Evolutionary conservation across 2,329 filamentous ascomycete genomes (phyloP).

Genomic region (Neofusicoccum ribis): DNA sequence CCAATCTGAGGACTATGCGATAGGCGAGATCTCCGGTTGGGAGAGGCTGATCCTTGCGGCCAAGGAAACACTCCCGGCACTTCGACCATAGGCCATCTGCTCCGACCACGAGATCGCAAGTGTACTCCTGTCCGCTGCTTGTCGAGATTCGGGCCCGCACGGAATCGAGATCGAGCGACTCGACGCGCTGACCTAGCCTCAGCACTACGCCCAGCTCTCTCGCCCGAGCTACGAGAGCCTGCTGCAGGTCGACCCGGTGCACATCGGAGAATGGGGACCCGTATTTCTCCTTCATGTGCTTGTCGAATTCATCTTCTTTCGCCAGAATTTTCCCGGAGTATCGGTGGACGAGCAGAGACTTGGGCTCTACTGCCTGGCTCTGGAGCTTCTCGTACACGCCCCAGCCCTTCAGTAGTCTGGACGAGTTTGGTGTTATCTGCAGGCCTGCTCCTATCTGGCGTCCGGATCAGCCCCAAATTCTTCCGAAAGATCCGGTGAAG

Average conservation of each 20-base stretch:
- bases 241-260: constrained; percentile 64
- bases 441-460: constrained; percentile 36
- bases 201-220: constrained; percentile 55
- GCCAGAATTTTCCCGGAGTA: constrained; percentile 53
- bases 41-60: constrained; percentile 49
- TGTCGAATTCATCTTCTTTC: constrained; percentile 53
- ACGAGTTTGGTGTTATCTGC: constrained; percentile 42
- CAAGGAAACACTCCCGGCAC: constrained; percentile 53
- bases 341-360: constrained; percentile 52
- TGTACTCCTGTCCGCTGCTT: constrained; percentile 41
- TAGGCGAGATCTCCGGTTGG: constrained; percentile 68
- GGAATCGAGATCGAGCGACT: constrained; percentile 49
- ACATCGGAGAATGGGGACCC: constrained; percentile 59
- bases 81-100: constrained; percentile 66
- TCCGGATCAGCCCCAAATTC: neutral
- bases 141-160: constrained; percentile 42
- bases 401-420: constrained; percentile 54
- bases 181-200: constrained; percentile 50
- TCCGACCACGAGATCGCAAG: constrained; percentile 60
- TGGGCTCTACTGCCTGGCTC: constrained; percentile 45
- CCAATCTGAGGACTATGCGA: constrained; percentile 57
- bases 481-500: neutral
- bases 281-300: constrained; percentile 57
- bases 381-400: constrained; percentile 48
- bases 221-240: constrained; percentile 53